Conservation (phyloP, 2,329 filamentous ascomycete species). For the Xylariaceae sp. region DNA sequence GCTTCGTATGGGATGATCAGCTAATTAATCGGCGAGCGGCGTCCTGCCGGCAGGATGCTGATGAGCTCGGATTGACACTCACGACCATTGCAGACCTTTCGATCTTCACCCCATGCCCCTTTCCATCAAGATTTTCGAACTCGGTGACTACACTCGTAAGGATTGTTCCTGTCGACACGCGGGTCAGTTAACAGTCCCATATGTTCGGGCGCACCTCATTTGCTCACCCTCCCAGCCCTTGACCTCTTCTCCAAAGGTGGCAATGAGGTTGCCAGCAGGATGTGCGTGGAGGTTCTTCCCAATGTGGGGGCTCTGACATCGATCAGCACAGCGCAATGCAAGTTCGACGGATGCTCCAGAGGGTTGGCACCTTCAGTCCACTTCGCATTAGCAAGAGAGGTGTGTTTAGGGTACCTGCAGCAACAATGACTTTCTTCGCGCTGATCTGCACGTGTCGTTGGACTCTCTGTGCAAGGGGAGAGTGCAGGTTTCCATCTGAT, state of each 20-base stretch:
- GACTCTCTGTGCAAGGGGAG: neutral
- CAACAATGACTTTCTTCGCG: slow-evolving; percentile 6
- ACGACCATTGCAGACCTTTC: slow-evolving; percentile 3
- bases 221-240: slow-evolving; percentile 8
- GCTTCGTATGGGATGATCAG: slow-evolving; percentile 3
- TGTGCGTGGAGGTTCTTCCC: slow-evolving; percentile 9
- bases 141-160: slow-evolving; percentile 7
- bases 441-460: neutral
- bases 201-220: neutral
- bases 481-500: slow-evolving; percentile 47
- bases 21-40: neutral
- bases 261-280: neutral
- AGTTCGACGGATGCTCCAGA: neutral
- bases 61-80: neutral
- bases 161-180: slow-evolving; percentile 1
- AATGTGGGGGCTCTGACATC: slow-evolving; percentile 3
- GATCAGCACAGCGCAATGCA: neutral
- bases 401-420: slow-evolving; percentile 2
- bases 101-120: slow-evolving; percentile 7
- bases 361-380: slow-evolving; percentile 24
- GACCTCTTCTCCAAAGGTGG: slow-evolving; percentile 1
- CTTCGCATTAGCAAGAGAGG: slow-evolving; percentile 2
- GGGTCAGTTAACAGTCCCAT: neutral
- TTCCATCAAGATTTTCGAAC: slow-evolving; percentile 8
- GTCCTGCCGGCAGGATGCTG: slow-evolving; percentile 10